A percentile compares a stretch with the other conserved stretches of the same genome.
These are phyloP conservation scores for Diutina neorugosa DNA, from an alignment of 1,139 yeast genomes.

Conservation along the genomic window DNA sequence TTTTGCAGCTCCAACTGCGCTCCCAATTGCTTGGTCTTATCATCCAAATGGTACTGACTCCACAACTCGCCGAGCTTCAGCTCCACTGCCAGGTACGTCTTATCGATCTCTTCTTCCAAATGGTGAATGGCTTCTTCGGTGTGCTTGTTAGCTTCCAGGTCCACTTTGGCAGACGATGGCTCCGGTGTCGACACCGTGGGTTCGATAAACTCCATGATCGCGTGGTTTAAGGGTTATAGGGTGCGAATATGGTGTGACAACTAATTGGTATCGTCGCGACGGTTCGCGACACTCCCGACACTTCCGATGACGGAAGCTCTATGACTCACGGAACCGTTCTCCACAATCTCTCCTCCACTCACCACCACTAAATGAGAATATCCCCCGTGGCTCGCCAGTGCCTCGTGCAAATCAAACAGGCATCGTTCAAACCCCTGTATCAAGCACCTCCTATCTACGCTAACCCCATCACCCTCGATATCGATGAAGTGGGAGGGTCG, in stretches of 20 bases:
- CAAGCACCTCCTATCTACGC: constrained; percentile 11
- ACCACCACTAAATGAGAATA: no score
- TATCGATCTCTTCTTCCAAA: constrained; percentile 42
- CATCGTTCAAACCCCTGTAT: constrained; percentile 9
- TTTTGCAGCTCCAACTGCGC: constrained; percentile 22
- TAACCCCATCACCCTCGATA: constrained; percentile 14
- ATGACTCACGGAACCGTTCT: neutral
- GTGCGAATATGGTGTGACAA: neutral
- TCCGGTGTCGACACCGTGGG: neutral
- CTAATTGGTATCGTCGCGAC: neutral
- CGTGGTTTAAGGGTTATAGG: neutral
- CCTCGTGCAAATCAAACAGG: constrained; percentile 11
- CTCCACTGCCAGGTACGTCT: constrained; percentile 35
- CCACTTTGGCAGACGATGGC: neutral
- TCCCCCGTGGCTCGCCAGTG: constrained; percentile 5
- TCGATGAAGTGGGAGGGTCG: constrained; percentile 14
- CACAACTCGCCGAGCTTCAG: constrained; percentile 27
- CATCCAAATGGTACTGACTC: constrained; percentile 28
- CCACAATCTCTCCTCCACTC: no score
- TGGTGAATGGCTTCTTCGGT: constrained; percentile 38
- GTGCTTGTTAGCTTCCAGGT: constrained; percentile 12
- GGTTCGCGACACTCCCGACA: neutral
- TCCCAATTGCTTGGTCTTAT: constrained; percentile 25
- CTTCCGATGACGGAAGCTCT: neutral
- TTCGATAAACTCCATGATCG: constrained; percentile 1